phyloP scores from a whole-genome alignment of 2,329 filamentous ascomycete genomes.

The Alternaria burnsii region DNA sequence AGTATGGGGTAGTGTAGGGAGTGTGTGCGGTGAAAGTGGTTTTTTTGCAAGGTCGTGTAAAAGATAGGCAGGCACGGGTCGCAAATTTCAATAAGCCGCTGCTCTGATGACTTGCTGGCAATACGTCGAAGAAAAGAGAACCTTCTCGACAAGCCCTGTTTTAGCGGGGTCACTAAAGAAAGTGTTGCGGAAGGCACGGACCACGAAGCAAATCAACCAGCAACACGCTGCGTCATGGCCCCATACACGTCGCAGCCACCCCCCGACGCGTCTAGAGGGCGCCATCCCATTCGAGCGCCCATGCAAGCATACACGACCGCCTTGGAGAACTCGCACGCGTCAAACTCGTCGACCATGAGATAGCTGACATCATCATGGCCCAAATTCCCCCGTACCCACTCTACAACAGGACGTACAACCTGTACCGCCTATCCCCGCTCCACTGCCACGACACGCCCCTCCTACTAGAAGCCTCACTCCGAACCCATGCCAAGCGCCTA shows the following conservation, averaged over 20 bases:
- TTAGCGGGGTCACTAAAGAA: constrained; percentile 25
- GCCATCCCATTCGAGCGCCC: neutral
- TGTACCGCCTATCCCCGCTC: constrained; percentile 64
- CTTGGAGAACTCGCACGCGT: neutral
- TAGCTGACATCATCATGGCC: constrained; percentile 35
- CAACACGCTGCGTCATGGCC: constrained; percentile 25
- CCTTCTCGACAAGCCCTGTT: constrained; percentile 23
- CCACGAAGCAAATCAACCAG: neutral
- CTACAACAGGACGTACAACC: constrained; percentile 63
- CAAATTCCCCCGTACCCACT: constrained; percentile 55
- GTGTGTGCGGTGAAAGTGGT: constrained; percentile 12
- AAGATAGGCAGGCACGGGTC: constrained; percentile 10
- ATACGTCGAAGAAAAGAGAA: constrained; percentile 22
- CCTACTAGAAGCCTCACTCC: constrained; percentile 50
- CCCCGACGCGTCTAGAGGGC: constrained; percentile 10
- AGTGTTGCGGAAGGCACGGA: constrained; percentile 9
- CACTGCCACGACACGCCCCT: constrained; percentile 55
- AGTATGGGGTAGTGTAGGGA: constrained; percentile 22
- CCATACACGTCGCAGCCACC: constrained; percentile 1
- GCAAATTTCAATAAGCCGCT: constrained; percentile 19
- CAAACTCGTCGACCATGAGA: neutral
- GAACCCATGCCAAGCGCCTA: constrained; percentile 58
- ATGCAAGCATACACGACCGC: neutral
- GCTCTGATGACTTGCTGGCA: constrained; percentile 15
- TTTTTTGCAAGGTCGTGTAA: constrained; percentile 12